Conservation (phyloP, 2,329 filamentous ascomycete genomes). For the Colletotrichum sp. region DNA sequence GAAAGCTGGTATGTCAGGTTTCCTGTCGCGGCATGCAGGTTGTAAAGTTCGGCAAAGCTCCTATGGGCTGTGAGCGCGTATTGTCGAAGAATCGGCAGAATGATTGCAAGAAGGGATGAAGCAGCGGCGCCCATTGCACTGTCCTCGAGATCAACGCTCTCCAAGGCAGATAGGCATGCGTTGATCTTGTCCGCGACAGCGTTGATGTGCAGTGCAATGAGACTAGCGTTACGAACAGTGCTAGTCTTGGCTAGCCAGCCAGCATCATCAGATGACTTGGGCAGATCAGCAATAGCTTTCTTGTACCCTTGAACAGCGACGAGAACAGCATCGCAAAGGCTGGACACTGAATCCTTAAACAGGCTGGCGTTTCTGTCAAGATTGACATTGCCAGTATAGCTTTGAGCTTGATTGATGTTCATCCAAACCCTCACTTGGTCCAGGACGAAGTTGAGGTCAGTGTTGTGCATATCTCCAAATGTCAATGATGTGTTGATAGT, state of each 20-base stretch:
- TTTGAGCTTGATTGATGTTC: neutral
- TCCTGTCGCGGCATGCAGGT: conserved; percentile 72
- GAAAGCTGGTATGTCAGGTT: conserved; percentile 78
- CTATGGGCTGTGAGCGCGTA: conserved; percentile 68
- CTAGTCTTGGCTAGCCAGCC: conserved; percentile 51
- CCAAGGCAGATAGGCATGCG: conserved; percentile 23
- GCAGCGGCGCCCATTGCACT: conserved; percentile 46
- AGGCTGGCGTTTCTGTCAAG: conserved; percentile 30
- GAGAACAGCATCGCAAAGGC: conserved; percentile 75
- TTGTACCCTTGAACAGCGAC: conserved; percentile 78
- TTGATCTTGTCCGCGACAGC: conserved; percentile 10
- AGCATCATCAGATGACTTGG: conserved; percentile 64
- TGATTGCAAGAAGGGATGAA: conserved; percentile 61
- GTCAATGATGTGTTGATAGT: neutral
- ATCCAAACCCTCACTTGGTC: conserved; percentile 70
- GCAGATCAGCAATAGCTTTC: conserved; percentile 51
- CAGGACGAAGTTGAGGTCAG: conserved; percentile 67
- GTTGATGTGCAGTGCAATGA: conserved; percentile 13
- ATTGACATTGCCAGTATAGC: neutral
- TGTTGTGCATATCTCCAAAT: conserved; percentile 28
- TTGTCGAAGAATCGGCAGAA: conserved; percentile 75
- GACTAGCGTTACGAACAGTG: conserved; percentile 1
- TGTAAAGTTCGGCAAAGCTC: conserved; percentile 60
- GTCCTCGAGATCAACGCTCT: conserved; percentile 44
- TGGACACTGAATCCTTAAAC: conserved; percentile 64